These are phyloP conservation scores for Citrus maxima DNA, from an alignment of 345 rosid species.

Conservation along the genomic window DNA sequence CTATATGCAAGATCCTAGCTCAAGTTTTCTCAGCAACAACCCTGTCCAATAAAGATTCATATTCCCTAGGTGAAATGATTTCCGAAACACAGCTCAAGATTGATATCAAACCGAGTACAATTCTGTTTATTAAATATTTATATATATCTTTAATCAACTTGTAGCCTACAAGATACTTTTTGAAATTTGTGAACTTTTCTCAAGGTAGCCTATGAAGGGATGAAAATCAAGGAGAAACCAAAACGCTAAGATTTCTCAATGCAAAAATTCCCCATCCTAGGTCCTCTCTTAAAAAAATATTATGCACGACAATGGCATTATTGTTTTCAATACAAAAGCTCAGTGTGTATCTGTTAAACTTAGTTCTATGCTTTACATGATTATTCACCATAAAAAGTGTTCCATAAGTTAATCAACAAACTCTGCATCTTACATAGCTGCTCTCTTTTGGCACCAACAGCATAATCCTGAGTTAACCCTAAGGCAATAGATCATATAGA, in stretches of 20 bases:
- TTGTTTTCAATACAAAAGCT: not conserved
- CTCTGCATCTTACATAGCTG: not conserved
- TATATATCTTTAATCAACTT: not conserved
- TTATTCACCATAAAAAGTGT: not conserved
- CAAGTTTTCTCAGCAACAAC: not conserved
- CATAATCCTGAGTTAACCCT: not conserved
- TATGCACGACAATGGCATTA: not conserved
- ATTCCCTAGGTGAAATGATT: not conserved
- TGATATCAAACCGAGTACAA: not conserved
- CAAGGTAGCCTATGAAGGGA: not conserved
- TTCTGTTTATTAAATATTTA: not conserved
- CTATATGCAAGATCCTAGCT: not conserved
- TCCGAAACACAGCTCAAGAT: not conserved
- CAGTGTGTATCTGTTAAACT: not conserved
- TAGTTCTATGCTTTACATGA: not conserved
- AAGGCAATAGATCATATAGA: not conserved
- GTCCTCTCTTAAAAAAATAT: not conserved
- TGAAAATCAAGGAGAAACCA: constrained; percentile 3
- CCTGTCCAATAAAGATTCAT: not conserved
- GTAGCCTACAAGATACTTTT: not conserved
- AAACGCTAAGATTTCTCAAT: not conserved
- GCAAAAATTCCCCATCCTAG: not conserved
- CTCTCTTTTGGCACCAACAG: not conserved
- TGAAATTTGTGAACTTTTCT: not conserved
- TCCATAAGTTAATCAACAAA: not conserved